These are phyloP conservation scores for Cyamopsis tetragonoloba DNA, from an alignment of 306 rosid genomes.

Conservation along the genomic window DNA sequence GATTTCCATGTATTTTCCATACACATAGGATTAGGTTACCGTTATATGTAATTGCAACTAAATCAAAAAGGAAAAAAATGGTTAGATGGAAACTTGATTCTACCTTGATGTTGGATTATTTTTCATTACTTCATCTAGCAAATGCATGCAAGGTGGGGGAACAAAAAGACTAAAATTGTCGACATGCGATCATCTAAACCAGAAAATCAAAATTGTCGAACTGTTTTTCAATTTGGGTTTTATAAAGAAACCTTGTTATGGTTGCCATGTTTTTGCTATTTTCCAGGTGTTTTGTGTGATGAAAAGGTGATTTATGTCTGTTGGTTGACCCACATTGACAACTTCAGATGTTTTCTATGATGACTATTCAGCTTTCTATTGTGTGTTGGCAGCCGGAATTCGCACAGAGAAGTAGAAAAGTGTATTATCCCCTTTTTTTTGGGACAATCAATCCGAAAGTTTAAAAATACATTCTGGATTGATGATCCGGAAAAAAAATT, in stretches of 20 bases:
- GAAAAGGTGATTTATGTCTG: too few species aligned
- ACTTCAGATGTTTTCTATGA: too few species aligned
- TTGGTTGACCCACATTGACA: too few species aligned
- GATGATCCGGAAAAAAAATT: too few species aligned
- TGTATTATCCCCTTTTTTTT: too few species aligned
- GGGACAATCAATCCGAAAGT: too few species aligned
- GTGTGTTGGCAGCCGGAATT: too few species aligned
- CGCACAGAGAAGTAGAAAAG: too few species aligned
- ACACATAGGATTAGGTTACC: conserved; percentile 46
- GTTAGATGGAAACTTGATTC: conserved; percentile 33
- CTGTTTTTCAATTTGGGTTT: background rate
- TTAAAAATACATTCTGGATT: too few species aligned
- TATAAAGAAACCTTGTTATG: background rate
- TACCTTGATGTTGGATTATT: conserved; percentile 22
- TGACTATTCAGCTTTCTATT: too few species aligned
- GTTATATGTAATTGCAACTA: conserved; percentile 53
- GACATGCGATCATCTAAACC: background rate
- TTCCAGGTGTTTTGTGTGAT: too few species aligned
- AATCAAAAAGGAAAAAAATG: conserved; percentile 39
- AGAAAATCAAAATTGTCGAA: background rate
- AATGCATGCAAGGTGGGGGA: conserved; percentile 12
- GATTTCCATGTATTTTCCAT: conserved; percentile 52
- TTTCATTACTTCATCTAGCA: conserved; percentile 15
- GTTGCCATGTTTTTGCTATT: background rate
- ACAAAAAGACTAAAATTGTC: background rate